A percentile compares a stretch with the other conserved stretches of the same genome.
Conservation (phyloP, 2,329 filamentous ascomycete genomes). For the Cercospora sp. region DNA sequence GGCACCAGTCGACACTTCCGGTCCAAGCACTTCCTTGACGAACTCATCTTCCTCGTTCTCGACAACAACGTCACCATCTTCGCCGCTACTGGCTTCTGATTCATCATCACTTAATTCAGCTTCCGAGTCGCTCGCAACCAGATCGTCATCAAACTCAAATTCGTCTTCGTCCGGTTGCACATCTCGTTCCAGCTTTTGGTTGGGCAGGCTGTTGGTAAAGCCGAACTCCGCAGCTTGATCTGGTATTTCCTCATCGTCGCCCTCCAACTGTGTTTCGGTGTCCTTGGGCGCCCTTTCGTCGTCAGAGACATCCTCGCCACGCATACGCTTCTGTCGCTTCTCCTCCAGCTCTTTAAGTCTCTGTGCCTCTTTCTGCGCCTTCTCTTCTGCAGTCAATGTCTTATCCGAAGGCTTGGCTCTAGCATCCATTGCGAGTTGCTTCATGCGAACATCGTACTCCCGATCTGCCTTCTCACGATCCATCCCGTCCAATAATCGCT, state of each 20-base stretch:
- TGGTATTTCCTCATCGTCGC: constrained; percentile 42
- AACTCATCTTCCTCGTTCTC: constrained; percentile 52
- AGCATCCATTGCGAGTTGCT: constrained; percentile 79
- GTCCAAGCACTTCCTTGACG: constrained; percentile 45
- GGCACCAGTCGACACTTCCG: constrained; percentile 11
- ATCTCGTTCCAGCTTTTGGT: constrained; percentile 45
- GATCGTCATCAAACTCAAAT: constrained; percentile 84
- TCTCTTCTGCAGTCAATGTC: constrained; percentile 89
- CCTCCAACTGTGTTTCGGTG: constrained; percentile 32
- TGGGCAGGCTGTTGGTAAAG: constrained; percentile 58
- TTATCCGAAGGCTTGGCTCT: constrained; percentile 81
- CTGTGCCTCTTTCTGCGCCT: constrained; percentile 72
- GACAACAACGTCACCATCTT: constrained; percentile 28
- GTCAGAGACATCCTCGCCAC: constrained; percentile 73
- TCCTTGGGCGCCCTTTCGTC: constrained; percentile 47
- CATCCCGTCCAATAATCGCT: constrained; percentile 59
- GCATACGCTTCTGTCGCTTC: constrained; percentile 81
- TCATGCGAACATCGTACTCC: constrained; percentile 82
- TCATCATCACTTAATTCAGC: constrained; percentile 20
- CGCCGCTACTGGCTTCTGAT: constrained; percentile 27
- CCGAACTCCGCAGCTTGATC: constrained; percentile 65
- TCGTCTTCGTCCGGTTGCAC: constrained; percentile 93
- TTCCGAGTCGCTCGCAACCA: constrained; percentile 74
- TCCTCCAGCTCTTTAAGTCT: constrained; percentile 79
- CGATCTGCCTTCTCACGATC: constrained; percentile 72